Evolutionary conservation across 208 protist species (phyloP).

Genomic region (Acanthamoeba sp.): DNA sequence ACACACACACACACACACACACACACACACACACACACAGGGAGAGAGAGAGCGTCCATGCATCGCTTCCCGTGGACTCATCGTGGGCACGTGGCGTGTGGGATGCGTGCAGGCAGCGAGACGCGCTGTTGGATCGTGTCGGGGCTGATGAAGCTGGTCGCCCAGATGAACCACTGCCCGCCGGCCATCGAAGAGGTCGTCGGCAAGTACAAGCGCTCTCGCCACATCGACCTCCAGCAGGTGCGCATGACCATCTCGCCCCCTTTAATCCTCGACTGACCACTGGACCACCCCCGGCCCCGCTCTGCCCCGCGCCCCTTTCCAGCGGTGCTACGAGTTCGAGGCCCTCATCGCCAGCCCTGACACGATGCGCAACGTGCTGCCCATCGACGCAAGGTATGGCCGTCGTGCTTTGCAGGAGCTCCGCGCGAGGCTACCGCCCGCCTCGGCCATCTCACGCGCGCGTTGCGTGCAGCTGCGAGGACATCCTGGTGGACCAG

Average conservation of each 20-base stretch:
- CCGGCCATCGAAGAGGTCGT: constrained; percentile 10
- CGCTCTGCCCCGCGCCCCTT: too few relatives aligned
- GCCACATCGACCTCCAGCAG: constrained; percentile 31
- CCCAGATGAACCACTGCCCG: constrained; percentile 46
- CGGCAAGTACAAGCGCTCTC: constrained; percentile 55
- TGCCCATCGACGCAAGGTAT: constrained; percentile 83
- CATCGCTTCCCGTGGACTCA: too few relatives aligned
- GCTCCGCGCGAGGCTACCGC: too few relatives aligned
- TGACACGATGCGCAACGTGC: constrained; percentile 63
- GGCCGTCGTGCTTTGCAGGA: background rate
- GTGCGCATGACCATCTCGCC: background rate
- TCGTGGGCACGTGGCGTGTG: background rate
- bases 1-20: too few relatives aligned
- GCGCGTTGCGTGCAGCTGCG: background rate
- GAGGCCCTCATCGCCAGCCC: constrained; percentile 20
- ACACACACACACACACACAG: too few relatives aligned
- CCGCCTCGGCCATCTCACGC: too few relatives aligned
- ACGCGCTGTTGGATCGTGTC: constrained; percentile 82
- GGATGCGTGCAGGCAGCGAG: background rate
- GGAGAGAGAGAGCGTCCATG: too few relatives aligned
- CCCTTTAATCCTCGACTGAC: background rate
- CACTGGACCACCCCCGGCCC: too few relatives aligned
- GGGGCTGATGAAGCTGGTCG: constrained; percentile 81
- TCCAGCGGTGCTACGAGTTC: constrained; percentile 72
- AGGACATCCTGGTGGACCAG: constrained; percentile 63